Conservation (phyloP, 257 asterid species). For the Anisodus acutangulus region DNA sequence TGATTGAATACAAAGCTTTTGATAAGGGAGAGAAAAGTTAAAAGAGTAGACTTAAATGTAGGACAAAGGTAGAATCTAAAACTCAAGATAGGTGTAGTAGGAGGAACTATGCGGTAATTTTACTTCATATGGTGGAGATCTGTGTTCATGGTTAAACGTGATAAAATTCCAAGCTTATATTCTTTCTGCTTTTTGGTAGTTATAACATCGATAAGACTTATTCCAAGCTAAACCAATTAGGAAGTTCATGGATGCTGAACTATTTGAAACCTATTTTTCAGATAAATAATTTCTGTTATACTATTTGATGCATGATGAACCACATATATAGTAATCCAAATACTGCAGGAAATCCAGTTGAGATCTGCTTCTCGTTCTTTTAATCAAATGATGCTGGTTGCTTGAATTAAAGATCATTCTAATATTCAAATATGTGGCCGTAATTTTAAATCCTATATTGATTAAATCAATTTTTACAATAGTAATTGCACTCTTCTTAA, state of each 20-base stretch:
- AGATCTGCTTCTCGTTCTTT: constrained; percentile 20
- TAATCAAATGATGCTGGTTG: background rate
- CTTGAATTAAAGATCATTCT: constrained; percentile 9
- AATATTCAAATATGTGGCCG: background rate
- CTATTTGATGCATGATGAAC: constrained; percentile 4
- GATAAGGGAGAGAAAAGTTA: background rate
- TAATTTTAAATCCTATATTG: background rate
- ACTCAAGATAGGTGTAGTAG: background rate
- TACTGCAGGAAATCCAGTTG: background rate
- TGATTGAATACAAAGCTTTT: background rate
- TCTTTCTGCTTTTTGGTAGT: background rate
- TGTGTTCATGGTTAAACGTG: background rate
- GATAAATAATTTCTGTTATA: background rate
- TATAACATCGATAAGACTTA: background rate
- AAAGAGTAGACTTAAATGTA: background rate
- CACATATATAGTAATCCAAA: background rate
- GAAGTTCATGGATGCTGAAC: background rate
- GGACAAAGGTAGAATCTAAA: background rate
- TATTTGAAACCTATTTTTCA: background rate
- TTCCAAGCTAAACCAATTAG: background rate
- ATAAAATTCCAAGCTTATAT: background rate
- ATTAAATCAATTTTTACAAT: background rate
- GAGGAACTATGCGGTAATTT: background rate
- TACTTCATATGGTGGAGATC: background rate
- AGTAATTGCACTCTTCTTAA: background rate